Evolutionary conservation across 2,329 filamentous ascomycete genomes (phyloP), one percentile per base, ranked within the genome.

Genomic region (Colletotrichum eleusines): DNA sequence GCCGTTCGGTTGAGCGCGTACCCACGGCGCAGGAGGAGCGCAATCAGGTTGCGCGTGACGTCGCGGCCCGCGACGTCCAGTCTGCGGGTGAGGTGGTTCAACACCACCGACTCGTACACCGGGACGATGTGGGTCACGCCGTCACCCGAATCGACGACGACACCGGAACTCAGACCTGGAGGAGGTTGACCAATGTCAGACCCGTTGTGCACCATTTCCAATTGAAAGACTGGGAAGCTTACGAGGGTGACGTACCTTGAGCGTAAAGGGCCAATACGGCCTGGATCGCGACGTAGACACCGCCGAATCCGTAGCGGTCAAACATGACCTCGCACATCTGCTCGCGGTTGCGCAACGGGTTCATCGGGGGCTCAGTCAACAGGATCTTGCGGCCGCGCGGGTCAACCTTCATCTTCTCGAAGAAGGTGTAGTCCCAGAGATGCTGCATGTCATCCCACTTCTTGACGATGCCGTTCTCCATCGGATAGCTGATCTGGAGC

Each of bases 371-470:
- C 84, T 99, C 96, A 57, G 95, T 98, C 76, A 98, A 89, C 74
- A 99, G 89, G 81, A 99, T 98, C 89, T 99, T 99, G 83, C 95
- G 94, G 75, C 94, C 95, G 28, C 89, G 90, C 2, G 96, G 90
- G 81, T 98, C 93, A 76, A 99, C 87, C 82, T 94, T 90, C 89
- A 99, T 93, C 89, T 98, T 98, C 82, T 99, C 95, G 83, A 89
- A 92, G 82, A 99, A 99, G 31, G 96, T 99, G 82, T 97, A 98
- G 84, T 99, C 95, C 96, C 96, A 99, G 66, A 99, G 91, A 80
- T 98, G 95, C 86, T 97, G 94, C 96, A 99, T 99, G 82, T 99
- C 96, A 77, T 99, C 96, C 96, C 96, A 99, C 80, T 94, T 95
- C 89, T 98, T 98, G 76, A 99, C 94, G 78, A 99, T 98, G 78